Evolutionary conservation across 306 rosid species (phyloP).

Genomic region (Cicer chorassanicum): DNA sequence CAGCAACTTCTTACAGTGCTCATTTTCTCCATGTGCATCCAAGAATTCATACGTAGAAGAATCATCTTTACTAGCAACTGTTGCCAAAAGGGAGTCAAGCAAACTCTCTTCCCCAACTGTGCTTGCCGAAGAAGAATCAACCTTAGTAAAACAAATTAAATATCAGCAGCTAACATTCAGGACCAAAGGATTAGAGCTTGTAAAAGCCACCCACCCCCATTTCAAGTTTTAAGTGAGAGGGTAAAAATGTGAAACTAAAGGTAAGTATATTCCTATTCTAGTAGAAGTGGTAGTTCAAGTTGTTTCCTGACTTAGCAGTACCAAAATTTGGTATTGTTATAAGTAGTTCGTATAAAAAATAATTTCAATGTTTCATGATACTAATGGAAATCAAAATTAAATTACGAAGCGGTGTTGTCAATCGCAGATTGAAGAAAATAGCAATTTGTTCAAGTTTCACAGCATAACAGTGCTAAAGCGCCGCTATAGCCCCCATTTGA

Average conservation of each 20-base stretch:
- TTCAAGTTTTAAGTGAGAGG: constrained; percentile 1
- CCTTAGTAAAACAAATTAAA: constrained; percentile 50
- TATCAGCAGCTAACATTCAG: constrained; percentile 26
- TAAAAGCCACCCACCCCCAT: background rate
- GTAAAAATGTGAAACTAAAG: background rate
- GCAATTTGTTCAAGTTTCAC: too few species aligned
- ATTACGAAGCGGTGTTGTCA: background rate
- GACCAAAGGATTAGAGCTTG: constrained; percentile 2
- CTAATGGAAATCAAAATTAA: constrained; percentile 2
- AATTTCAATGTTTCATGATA: background rate
- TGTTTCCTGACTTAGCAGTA: background rate
- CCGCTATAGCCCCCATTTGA: too few species aligned
- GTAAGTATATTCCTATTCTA: background rate
- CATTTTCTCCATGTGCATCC: constrained; percentile 61
- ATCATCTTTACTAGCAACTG: constrained; percentile 52
- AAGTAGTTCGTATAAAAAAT: background rate
- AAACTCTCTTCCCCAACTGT: constrained; percentile 56
- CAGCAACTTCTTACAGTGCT: constrained; percentile 63
- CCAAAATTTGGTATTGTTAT: background rate
- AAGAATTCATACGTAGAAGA: constrained; percentile 59
- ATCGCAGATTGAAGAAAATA: too few species aligned
- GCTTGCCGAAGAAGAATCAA: constrained; percentile 55
- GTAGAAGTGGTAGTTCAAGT: background rate
- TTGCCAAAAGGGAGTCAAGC: constrained; percentile 68
- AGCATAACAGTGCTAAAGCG: too few species aligned